Conservation (phyloP, 2,329 filamentous ascomycete genomes). For the Penicillium capsulatum region DNA sequence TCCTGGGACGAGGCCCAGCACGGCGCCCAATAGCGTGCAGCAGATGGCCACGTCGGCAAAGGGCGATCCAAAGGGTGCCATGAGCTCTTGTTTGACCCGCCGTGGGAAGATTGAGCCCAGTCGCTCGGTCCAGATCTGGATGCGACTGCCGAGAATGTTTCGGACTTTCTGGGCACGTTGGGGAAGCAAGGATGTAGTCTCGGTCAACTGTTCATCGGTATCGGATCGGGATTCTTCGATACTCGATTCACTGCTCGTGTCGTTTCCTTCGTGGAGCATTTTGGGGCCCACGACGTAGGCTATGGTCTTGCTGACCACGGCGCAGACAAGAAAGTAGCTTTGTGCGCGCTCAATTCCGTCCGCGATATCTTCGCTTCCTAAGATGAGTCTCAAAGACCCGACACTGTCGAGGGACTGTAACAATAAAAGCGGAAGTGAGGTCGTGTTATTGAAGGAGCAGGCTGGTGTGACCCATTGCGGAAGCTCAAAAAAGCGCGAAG, state of each 20-base stretch:
- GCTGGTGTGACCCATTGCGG: constrained; percentile 54
- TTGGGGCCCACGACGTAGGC: constrained; percentile 62
- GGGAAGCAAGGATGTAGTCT: constrained; percentile 52
- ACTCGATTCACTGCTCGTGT: constrained; percentile 16
- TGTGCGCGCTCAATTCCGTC: constrained; percentile 57
- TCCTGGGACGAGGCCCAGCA: constrained; percentile 57
- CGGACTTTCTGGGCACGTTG: constrained; percentile 22
- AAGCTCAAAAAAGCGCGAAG: constrained; percentile 47
- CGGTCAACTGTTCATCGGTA: constrained; percentile 35
- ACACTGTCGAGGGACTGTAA: constrained; percentile 53
- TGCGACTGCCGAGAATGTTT: constrained; percentile 8
- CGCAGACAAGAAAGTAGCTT: constrained; percentile 63
- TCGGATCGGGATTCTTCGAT: constrained; percentile 6
- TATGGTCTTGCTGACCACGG: constrained; percentile 59
- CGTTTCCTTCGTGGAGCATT: constrained; percentile 47
- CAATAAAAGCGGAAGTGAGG: constrained; percentile 50
- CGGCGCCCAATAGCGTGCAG: constrained; percentile 55
- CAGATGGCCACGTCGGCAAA: constrained; percentile 62
- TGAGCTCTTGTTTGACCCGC: constrained; percentile 30
- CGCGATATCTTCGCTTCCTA: constrained; percentile 42
- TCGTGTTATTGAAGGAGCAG: constrained; percentile 57
- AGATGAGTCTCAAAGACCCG: constrained; percentile 52
- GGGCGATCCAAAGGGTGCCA: constrained; percentile 41
- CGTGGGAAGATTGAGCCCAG: constrained; percentile 33
- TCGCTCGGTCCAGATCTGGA: constrained; percentile 28